These are phyloP conservation scores for Rehmannia glutinosa DNA, from an alignment of 257 asterid genomes.

Conservation along the genomic window DNA sequence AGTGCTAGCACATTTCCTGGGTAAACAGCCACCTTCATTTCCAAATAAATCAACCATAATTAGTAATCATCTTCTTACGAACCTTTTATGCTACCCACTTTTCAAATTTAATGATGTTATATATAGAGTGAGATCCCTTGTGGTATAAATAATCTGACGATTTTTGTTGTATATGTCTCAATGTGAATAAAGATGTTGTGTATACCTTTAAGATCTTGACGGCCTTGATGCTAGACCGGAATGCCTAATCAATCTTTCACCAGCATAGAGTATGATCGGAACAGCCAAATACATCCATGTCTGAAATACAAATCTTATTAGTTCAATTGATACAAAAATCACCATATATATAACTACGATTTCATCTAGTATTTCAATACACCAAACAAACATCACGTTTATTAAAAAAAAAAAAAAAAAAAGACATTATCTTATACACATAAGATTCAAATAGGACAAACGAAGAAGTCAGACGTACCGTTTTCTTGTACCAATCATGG, in stretches of 20 bases:
- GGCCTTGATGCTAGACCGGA: neutral
- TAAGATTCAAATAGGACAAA: neutral
- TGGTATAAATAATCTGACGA: too few species aligned
- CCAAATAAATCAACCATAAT: neutral
- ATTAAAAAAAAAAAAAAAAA: neutral
- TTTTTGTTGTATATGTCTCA: neutral
- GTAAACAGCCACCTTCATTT: neutral
- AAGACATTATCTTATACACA: neutral
- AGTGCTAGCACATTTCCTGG: neutral
- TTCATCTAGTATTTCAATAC: too few species aligned
- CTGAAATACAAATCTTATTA: neutral
- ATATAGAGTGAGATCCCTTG: too few species aligned
- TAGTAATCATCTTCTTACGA: neutral
- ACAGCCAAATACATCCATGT: slow-evolving; percentile 4
- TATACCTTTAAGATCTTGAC: neutral
- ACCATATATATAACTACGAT: too few species aligned
- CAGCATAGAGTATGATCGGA: neutral
- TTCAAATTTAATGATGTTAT: neutral
- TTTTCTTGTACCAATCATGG: slow-evolving; percentile 3
- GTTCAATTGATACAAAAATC: too few species aligned
- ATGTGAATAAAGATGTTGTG: neutral
- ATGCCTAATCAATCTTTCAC: neutral
- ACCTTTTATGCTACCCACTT: neutral
- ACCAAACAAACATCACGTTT: too few species aligned
- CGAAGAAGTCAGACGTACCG: neutral